Evolutionary conservation across 2,329 filamentous ascomycete species (phyloP), one percentile per base, ranked within the genome.

Genomic region (Verticillium zaregamsianum): DNA sequence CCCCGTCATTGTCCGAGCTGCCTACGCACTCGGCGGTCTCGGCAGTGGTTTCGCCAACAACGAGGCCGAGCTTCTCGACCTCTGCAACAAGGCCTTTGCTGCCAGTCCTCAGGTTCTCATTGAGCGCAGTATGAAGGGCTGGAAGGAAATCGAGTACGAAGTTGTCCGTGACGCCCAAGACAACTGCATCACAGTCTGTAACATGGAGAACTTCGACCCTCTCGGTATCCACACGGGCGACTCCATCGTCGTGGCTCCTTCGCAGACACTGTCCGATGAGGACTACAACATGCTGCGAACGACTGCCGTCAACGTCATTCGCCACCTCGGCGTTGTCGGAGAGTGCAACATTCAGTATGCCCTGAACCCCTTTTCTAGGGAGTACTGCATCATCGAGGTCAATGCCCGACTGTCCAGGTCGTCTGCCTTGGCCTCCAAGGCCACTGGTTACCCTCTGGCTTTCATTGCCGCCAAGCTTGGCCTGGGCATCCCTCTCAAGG

Each of bases 141-240:
- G 95, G 95, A 99, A 99, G 78, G 95, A 99, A 78, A 96, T 98
- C 66, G 95, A 99, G 77, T 99, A 98, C 73, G 95, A 99, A 77
- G 95, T 98, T 65, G 95, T 99, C 49, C 90, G 95, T 71, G 95
- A 98, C 80, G 90, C 89, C 62, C 88, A 92, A 69, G 93, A 99
- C 80, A 98, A 98, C 84, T 99, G 95, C 75, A 98, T 99, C 74
- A 99, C 95, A 7, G 95, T 99, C 65, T 99, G 95, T 77, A 99
- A 99, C 82, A 98, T 99, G 95, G 95, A 99, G 81, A 99, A 99
- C 80, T 99, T 99, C 72, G 95, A 99, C 75, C 95, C 95, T 61
- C 88, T 99, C 1, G 95, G 95, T 70, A 98, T 98, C 66, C 95
- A 98, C 73, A 99, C 95, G 3, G 95, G 95, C 75, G 95, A 99